Percentiles rank a stretch among this genome's conserved stretches.
These are phyloP conservation scores for Nemania diffusa DNA, from an alignment of 2,329 filamentous ascomycete species.

Conservation along the genomic window DNA sequence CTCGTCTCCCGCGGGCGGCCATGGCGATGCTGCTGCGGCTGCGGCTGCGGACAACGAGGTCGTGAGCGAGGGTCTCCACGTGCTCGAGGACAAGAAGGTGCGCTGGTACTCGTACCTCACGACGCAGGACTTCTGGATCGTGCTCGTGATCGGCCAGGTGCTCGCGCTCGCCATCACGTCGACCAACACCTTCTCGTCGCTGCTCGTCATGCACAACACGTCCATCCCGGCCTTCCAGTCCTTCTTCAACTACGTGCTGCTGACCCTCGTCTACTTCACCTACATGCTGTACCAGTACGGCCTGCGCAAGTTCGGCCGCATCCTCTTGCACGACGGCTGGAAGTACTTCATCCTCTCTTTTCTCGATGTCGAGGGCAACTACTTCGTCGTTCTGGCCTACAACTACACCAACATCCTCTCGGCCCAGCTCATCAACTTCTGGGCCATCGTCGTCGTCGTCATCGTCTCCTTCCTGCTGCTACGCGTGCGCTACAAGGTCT, in stretches of 20 bases:
- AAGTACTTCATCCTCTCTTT: conserved; percentile 94
- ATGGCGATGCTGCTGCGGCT: conserved; percentile 26
- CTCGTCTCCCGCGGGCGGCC: neutral
- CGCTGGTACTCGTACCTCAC: conserved; percentile 79
- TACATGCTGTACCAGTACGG: conserved; percentile 85
- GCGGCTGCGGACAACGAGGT: conserved; percentile 49
- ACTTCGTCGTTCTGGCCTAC: conserved; percentile 96
- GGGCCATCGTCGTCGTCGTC: conserved; percentile 95
- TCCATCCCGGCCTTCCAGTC: conserved; percentile 96
- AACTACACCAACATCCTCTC: conserved; percentile 90
- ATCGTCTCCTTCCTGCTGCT: conserved; percentile 84
- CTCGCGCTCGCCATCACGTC: conserved; percentile 90
- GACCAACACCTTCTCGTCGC: conserved; percentile 88
- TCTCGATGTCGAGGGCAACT: conserved; percentile 95
- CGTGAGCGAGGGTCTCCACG: conserved; percentile 63
- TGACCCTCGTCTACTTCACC: conserved; percentile 83
- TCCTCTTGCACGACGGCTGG: conserved; percentile 82
- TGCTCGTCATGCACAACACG: conserved; percentile 73
- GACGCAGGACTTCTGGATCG: conserved; percentile 88
- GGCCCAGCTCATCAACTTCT: conserved; percentile 97
- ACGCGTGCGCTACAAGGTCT: conserved; percentile 86
- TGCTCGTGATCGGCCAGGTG: conserved; percentile 82
- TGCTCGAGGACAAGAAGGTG: conserved; percentile 63
- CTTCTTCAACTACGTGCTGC: conserved; percentile 90
- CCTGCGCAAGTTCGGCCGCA: conserved; percentile 71